These are phyloP conservation scores for Bombardia bombarda DNA, from an alignment of 495 filamentous ascomycete genomes.

Conservation along the genomic window DNA sequence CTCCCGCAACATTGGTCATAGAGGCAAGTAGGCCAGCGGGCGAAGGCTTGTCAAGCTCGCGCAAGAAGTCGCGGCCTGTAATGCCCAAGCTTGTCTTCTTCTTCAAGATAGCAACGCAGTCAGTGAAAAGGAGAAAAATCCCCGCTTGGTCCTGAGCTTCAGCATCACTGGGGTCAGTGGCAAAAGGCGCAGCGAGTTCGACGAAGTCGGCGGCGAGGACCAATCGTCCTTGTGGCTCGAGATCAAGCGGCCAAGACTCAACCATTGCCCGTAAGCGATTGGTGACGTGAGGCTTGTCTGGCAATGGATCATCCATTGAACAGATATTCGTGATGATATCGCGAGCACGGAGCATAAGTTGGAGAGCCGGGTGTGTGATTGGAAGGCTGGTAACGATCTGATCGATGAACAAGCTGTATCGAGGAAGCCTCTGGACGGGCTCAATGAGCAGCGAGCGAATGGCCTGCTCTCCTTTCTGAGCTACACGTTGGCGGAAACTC, in stretches of 20 bases:
- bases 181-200: constrained; percentile 69
- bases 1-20: constrained; percentile 46
- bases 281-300: constrained; percentile 60
- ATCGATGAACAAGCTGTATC: constrained; percentile 93
- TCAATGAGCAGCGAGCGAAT: constrained; percentile 92
- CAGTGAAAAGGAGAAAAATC: constrained; percentile 78
- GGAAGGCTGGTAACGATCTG: constrained; percentile 82
- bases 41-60: constrained; percentile 72
- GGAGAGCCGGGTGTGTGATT: constrained; percentile 71
- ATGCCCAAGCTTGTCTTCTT: constrained; percentile 52
- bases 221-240: constrained; percentile 68
- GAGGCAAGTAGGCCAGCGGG: constrained; percentile 47
- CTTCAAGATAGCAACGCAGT: constrained; percentile 67
- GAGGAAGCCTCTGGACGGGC: constrained; percentile 87
- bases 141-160: constrained; percentile 41
- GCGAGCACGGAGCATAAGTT: constrained; percentile 70
- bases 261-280: constrained; percentile 68
- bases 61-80: constrained; percentile 69
- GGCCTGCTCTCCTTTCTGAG: constrained; percentile 81
- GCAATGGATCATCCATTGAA: constrained; percentile 64
- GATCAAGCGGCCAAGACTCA: constrained; percentile 67
- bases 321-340: constrained; percentile 94
- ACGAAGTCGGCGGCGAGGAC: constrained; percentile 78
- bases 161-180: constrained; percentile 2
- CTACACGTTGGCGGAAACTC: constrained; percentile 68